Conservation (phyloP, 495 filamentous ascomycete species). For the Penicillium chermesinum region DNA sequence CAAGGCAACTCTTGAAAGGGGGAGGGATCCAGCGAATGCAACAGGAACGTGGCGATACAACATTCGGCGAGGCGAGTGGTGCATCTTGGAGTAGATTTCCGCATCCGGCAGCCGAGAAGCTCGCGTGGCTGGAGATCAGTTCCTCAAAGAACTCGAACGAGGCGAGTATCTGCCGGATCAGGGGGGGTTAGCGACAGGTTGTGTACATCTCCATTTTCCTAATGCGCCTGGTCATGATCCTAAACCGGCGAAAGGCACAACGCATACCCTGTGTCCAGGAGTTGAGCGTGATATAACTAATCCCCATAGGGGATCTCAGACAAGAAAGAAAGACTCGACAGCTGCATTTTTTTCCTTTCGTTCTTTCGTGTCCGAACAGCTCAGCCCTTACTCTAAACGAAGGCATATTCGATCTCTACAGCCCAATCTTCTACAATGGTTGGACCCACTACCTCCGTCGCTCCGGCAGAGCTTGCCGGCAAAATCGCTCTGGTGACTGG, state of each 20-base stretch:
- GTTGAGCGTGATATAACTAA: background rate
- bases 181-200: too few species aligned
- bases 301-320: background rate
- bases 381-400: too few species aligned
- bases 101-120: conserved; percentile 15
- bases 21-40: too few species aligned
- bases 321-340: too few species aligned
- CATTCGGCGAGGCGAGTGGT: background rate
- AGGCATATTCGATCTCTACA: background rate
- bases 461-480: conserved; percentile 43
- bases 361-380: too few species aligned
- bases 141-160: background rate
- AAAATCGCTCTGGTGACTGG: conserved; percentile 74
- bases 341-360: background rate
- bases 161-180: background rate
- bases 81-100: conserved; percentile 4
- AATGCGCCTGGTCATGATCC: background rate
- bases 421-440: conserved; percentile 14
- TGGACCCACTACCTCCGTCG: conserved; percentile 10
- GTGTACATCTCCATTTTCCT: too few species aligned
- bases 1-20: background rate
- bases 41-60: conserved; percentile 11
- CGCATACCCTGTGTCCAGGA: too few species aligned
- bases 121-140: background rate
- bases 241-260: background rate